Evolutionary conservation across 176 grass and related monocot genomes (phyloP).

Genomic region (Ensete glaucum): DNA sequence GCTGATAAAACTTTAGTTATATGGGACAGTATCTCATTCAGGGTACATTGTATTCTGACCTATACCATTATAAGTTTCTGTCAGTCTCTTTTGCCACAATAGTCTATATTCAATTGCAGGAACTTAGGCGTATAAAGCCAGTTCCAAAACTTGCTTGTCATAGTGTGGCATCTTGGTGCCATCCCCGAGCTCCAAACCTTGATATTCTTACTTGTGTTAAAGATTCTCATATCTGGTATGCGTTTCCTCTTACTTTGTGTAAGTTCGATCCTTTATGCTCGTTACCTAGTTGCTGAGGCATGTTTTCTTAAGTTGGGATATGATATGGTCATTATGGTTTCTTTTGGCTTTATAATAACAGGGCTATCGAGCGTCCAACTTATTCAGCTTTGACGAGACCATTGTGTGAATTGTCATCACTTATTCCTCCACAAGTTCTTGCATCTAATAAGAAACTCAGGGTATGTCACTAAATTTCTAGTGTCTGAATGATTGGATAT

Average conservation of each 20-base stretch:
- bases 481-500: not conserved
- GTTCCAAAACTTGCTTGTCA: conserved; percentile 96
- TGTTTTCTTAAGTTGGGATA: not conserved
- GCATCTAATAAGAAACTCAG: conserved; percentile 81
- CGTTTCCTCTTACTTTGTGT: conserved; percentile 5
- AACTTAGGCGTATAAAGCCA: conserved; percentile 98
- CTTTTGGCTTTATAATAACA: conserved; percentile 38
- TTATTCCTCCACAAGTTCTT: conserved; percentile 90
- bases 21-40: conserved; percentile 98
- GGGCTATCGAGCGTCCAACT: conserved; percentile 97
- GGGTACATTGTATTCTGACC: conserved; percentile 29
- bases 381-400: conserved; percentile 98
- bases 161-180: conserved; percentile 99
- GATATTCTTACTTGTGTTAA: conserved; percentile 99
- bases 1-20: conserved; percentile 98
- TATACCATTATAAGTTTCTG: conserved; percentile 14
- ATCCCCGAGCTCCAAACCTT: conserved; percentile 95
- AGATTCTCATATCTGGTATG: conserved; percentile 99
- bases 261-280: not conserved
- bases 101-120: conserved; percentile 34
- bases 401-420: conserved; percentile 87
- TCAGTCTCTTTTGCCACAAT: conserved; percentile 1
- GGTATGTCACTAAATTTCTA: conserved; percentile 44
- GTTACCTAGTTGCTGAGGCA: not conserved
- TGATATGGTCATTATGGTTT: not conserved